Base-by-base conservation (phyloP, 257 asterid species). In the Eustoma russellianum region DNA sequence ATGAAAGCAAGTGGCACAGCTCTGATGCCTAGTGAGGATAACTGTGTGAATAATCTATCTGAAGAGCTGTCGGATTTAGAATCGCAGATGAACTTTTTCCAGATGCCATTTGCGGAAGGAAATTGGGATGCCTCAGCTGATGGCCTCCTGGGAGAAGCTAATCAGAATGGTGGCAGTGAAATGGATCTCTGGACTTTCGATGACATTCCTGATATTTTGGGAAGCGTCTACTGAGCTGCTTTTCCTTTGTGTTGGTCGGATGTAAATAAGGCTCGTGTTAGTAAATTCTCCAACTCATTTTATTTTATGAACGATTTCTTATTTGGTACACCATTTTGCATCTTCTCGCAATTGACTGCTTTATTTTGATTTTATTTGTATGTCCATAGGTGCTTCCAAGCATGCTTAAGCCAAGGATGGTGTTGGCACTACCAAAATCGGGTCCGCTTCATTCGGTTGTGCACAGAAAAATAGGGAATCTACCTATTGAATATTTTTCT, bases 241-340 rank as follows among this genome's bases (percentile, higher is more conserved):
- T n/a, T 46, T 50, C 55, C 33, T 54, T 40, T 47, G 35, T 52
- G 46, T 55, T 28, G 52, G 55, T 51, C 57, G 41, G 65, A 59
- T 82, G 95, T 85, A 85, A 79, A 86, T 89, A 83, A 83, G 77
- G 84, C 93, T 73, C 54, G 78, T 68, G 88, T 83, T 62, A 55
- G 89, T 78, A 62, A 52, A 74, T 45, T 50, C 67, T 63, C 64
- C 52, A 15, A 30, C n/a, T 6, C 48, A 34, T 48, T 68, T 62
- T 34, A 6, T 28, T 53, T 43, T 34, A 41, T 47, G 16, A 44
- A 58, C 11, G 59, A 40, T 38, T 44, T 33, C 45, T 56, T 40
- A 13, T 33, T 53, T 48, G 49, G 28, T 43, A 19, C 11, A 48
- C 50, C 17, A 46, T 54, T 76, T 70, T 58, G 43, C 12, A 38